Conservation (phyloP, 805 yeast species). For the Pichia exigua region DNA sequence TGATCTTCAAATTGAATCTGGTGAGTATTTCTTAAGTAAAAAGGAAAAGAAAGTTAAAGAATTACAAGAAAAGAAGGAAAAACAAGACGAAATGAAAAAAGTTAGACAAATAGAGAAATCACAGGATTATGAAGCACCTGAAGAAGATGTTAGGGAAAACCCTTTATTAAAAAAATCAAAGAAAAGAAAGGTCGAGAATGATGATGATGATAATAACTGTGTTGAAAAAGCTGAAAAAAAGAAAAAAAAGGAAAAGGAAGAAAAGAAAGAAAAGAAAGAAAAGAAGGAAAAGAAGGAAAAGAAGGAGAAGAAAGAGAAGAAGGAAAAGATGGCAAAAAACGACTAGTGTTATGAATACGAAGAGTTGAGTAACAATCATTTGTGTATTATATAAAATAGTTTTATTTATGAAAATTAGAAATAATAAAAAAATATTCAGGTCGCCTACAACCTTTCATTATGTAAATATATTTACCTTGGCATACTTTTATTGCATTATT, state of each 20-base stretch:
- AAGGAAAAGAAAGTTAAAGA: slow-evolving; percentile 68
- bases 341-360: slow-evolving; percentile 4
- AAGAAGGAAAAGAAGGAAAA: slow-evolving; percentile 11
- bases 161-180: slow-evolving; percentile 26
- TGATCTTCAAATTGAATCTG: slow-evolving; percentile 94
- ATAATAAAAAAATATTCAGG: background rate
- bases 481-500: background rate
- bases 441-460: background rate
- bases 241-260: slow-evolving; percentile 17
- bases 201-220: slow-evolving; percentile 19
- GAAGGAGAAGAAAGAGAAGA: slow-evolving; percentile 12
- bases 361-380: background rate
- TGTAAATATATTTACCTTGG: background rate
- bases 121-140: slow-evolving; percentile 80
- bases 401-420: too few species aligned
- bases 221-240: slow-evolving; percentile 26
- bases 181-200: slow-evolving; percentile 24
- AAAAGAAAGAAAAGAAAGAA: slow-evolving; percentile 17
- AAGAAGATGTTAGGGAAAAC: slow-evolving; percentile 43
- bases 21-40: slow-evolving; percentile 93
- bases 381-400: background rate
- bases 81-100: slow-evolving; percentile 64
- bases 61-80: slow-evolving; percentile 67
- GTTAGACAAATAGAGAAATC: slow-evolving; percentile 62
- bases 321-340: slow-evolving; percentile 13